Conservation (phyloP, 169 alveolate genomes). For the Plasmodium knowlesi region DNA sequence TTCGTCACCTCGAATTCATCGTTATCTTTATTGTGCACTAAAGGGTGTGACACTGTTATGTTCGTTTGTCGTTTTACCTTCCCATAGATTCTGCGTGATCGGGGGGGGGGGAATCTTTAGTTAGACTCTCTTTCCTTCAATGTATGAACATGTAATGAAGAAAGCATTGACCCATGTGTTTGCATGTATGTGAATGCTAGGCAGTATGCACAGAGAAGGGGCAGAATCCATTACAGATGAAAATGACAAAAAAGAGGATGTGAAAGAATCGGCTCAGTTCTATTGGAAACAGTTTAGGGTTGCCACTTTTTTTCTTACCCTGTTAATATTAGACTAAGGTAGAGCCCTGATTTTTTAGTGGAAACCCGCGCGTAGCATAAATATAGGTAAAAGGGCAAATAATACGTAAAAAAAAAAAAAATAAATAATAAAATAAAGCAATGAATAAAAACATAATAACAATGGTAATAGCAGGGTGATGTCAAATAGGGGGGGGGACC, state of each 20-base stretch:
- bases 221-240: neutral
- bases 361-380: neutral
- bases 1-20: neutral
- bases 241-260: neutral
- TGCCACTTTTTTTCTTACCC: neutral
- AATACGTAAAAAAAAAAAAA: no score
- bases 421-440: no score
- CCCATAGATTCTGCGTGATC: neutral
- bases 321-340: neutral
- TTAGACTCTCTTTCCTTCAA: neutral
- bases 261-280: neutral
- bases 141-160: neutral
- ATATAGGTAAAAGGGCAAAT: neutral
- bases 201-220: neutral
- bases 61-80: neutral
- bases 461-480: neutral
- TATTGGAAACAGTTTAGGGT: neutral
- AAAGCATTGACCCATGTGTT: neutral
- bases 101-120: neutral
- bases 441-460: neutral
- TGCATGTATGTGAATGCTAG: neutral
- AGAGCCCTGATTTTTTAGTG: neutral
- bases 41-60: neutral
- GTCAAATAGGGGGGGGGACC: neutral
- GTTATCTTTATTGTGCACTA: neutral